Evolutionary conservation across 495 filamentous ascomycete species (phyloP), one percentile per base, ranked within the genome.

Genomic region (Glarea lozoyensis): DNA sequence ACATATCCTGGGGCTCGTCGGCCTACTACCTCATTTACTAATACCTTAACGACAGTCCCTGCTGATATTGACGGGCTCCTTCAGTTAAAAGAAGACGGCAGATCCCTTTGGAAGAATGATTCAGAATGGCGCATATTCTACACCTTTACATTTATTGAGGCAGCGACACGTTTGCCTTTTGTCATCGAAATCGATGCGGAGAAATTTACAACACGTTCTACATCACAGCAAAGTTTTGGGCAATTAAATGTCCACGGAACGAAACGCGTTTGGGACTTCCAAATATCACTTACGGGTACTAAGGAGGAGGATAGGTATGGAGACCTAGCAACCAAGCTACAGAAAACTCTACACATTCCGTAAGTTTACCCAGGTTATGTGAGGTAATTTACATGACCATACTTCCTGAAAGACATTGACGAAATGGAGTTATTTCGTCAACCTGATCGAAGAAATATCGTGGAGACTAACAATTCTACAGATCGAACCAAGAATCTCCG

Each of bases 121-220:
- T 37, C 13, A 1, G 27, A 6, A 6, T 49, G 49, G 46, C 10
- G 34, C 10, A 34, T 73, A 2, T 46, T 58, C 1, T 83, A 81
- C 46, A 69, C 77, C 17, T 73, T 76, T 29, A 58, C 57, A 12
- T 53, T 36, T 19, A 18, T 40, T 7, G 44, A 37, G 7, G 38
- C 38, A 22, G 40, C 18, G 16, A 51, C 54, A 0, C 51, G 48
- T 11, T 15, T 54, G 11, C 32, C 37, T 7, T 68, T 81, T 43
- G 42, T 69, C 12, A 59, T 83, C 5, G 61, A 66, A 2, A 58
- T 82, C n/a, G 59, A 75, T 51, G 62, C 59, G 3, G 51, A 55
- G 5, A 41, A 29, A 0, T 63, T 67, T 38, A 45, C 44, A 0
- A 49, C 51, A 32, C 43, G 32, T 19, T 42, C 68, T 20, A 57